These are phyloP conservation scores for Amaranthus tricolor DNA, from an alignment of 179 eudicot genomes.

Conservation along the genomic window DNA sequence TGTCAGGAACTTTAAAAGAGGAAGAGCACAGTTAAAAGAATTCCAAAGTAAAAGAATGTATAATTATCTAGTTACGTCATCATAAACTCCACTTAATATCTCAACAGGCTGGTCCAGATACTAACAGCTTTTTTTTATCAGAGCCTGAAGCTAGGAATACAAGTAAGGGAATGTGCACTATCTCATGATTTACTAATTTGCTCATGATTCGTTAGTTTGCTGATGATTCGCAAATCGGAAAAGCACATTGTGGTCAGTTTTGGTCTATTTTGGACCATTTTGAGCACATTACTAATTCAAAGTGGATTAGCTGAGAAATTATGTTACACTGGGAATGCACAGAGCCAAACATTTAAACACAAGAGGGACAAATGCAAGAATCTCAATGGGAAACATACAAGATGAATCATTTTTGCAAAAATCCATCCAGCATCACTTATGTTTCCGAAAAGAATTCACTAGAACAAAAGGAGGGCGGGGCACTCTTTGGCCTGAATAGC, in stretches of 20 bases:
- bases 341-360: too few species aligned
- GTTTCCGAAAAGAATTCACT: too few species aligned
- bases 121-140: not conserved
- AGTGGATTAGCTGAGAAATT: too few species aligned
- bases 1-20: not conserved
- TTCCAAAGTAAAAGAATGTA: not conserved
- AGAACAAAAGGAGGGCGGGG: not conserved
- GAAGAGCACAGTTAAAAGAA: not conserved
- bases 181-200: too few species aligned
- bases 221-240: too few species aligned
- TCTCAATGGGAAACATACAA: not conserved
- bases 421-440: not conserved
- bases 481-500: slow-evolving; percentile 1
- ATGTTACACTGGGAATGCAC: too few species aligned
- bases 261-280: too few species aligned
- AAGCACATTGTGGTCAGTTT: too few species aligned
- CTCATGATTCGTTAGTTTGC: too few species aligned
- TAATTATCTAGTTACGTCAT: not conserved
- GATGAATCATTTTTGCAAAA: not conserved
- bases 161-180: not conserved
- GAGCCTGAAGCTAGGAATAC: not conserved
- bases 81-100: not conserved
- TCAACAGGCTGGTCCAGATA: not conserved
- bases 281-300: too few species aligned
- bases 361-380: not conserved